Evolutionary conservation across 1,284 basidiomycete species (phyloP).

Genomic region (Rhizopogon parksii): DNA sequence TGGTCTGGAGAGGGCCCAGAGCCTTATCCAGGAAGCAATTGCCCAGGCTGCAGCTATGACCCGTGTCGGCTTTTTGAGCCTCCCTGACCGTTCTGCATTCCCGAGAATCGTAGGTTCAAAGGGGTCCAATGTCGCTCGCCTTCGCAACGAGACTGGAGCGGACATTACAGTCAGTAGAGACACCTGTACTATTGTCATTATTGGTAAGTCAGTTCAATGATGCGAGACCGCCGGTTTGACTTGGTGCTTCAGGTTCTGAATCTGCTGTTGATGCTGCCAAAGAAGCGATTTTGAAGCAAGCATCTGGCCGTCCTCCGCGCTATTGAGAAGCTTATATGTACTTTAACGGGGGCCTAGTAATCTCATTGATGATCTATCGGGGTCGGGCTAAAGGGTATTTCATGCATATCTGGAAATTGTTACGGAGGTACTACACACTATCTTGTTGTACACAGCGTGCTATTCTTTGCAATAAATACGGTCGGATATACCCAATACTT

Average conservation of each 20-base stretch:
- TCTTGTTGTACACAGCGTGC: background rate
- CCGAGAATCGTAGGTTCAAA: constrained; percentile 85
- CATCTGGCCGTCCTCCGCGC: constrained; percentile 42
- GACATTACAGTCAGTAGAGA: constrained; percentile 86
- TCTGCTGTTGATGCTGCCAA: constrained; percentile 69
- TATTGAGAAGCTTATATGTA: constrained; percentile 18
- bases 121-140: constrained; percentile 78
- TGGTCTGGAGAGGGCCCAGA: constrained; percentile 67
- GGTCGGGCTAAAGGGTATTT: background rate
- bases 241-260: constrained; percentile 48
- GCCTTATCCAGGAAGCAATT: constrained; percentile 62
- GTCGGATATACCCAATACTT: background rate
- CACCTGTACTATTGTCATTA: constrained; percentile 77
- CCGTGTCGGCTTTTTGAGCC: constrained; percentile 71
- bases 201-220: constrained; percentile 46
- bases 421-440: background rate
- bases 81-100: constrained; percentile 70
- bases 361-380: background rate
- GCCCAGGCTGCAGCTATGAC: constrained; percentile 69
- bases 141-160: constrained; percentile 81
- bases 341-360: too few species aligned
- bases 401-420: background rate
- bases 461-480: background rate
- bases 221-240: constrained; percentile 2
- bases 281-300: constrained; percentile 73